These are phyloP conservation scores for Boletus austroedulis DNA, from an alignment of 1,284 basidiomycete species.

Conservation along the genomic window DNA sequence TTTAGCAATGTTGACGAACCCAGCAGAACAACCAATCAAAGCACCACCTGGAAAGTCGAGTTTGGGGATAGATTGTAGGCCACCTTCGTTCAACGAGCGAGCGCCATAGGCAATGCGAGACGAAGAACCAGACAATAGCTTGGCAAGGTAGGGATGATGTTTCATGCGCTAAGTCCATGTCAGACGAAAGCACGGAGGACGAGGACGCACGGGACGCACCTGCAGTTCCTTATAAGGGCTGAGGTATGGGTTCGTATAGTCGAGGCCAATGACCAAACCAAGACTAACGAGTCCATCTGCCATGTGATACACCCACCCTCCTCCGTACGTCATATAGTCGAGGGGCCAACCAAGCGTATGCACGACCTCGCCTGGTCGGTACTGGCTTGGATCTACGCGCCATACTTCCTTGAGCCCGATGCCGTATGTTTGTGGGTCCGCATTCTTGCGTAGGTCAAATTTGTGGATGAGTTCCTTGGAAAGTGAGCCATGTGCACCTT, in stretches of 20 bases:
- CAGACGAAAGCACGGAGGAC: not conserved
- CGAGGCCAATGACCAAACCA: slow-evolving; percentile 90
- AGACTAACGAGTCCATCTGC: slow-evolving; percentile 88
- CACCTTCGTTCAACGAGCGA: slow-evolving; percentile 91
- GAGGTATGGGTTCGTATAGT: slow-evolving; percentile 93
- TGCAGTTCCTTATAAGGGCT: slow-evolving; percentile 94
- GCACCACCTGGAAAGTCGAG: slow-evolving; percentile 96
- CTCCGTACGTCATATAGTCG: slow-evolving; percentile 85
- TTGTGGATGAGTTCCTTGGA: slow-evolving; percentile 80
- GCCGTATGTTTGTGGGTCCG: slow-evolving; percentile 94
- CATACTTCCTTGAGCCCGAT: slow-evolving; percentile 98
- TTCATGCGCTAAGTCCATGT: slow-evolving; percentile 75
- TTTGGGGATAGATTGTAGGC: slow-evolving; percentile 89
- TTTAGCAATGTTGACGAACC: slow-evolving; percentile 96
- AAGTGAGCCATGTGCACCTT: slow-evolving; percentile 93
- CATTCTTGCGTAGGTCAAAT: slow-evolving; percentile 75
- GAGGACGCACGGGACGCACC: slow-evolving; percentile 42
- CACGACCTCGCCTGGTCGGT: slow-evolving; percentile 83
- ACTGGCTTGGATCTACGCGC: slow-evolving; percentile 78
- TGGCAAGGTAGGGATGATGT: slow-evolving; percentile 90
- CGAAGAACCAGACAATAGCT: slow-evolving; percentile 72
- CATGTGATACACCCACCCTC: slow-evolving; percentile 96
- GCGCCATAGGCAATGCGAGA: slow-evolving; percentile 90
- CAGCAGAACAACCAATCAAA: slow-evolving; percentile 92
- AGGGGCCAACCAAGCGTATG: slow-evolving; percentile 97